phyloP scores from a whole-genome alignment of 78 protist species.

The Thecamonas trahens region DNA sequence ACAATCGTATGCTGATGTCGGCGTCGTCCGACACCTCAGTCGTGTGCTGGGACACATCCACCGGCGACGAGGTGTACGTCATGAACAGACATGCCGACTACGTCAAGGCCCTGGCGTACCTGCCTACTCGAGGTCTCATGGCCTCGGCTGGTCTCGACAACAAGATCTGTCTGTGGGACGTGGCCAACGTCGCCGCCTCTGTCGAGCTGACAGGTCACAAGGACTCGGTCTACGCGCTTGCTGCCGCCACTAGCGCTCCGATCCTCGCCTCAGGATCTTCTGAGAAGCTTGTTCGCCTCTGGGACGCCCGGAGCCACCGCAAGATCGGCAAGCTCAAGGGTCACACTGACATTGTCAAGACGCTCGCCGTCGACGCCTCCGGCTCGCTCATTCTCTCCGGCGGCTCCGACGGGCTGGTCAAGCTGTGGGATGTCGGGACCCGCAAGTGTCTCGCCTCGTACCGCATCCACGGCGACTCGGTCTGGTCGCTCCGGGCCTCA shows the following conservation, averaged over 20 bases:
- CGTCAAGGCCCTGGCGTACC: neutral
- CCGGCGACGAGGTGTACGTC: neutral
- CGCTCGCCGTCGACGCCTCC: neutral
- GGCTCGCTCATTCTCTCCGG: constrained; percentile 10
- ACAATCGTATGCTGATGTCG: neutral
- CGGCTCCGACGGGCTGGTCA: neutral
- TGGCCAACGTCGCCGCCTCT: too few species aligned
- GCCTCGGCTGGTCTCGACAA: neutral
- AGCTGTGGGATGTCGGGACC: constrained; percentile 18
- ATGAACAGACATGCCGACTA: neutral
- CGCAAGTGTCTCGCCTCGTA: constrained; percentile 2
- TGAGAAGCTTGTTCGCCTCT: neutral
- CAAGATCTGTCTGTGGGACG: neutral
- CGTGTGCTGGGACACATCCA: neutral
- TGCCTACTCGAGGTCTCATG: neutral
- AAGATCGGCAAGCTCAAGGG: constrained; percentile 4
- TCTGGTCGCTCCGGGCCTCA: neutral
- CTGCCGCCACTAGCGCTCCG: neutral
- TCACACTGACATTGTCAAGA: constrained; percentile 3
- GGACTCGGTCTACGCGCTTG: neutral
- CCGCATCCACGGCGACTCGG: constrained; percentile 6
- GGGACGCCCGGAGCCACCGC: constrained; percentile 6
- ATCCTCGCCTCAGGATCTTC: neutral
- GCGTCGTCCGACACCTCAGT: neutral
- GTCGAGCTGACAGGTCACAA: too few species aligned